Base-by-base conservation (phyloP, 305 asterid genomes). In the Salvia sclarea region DNA sequence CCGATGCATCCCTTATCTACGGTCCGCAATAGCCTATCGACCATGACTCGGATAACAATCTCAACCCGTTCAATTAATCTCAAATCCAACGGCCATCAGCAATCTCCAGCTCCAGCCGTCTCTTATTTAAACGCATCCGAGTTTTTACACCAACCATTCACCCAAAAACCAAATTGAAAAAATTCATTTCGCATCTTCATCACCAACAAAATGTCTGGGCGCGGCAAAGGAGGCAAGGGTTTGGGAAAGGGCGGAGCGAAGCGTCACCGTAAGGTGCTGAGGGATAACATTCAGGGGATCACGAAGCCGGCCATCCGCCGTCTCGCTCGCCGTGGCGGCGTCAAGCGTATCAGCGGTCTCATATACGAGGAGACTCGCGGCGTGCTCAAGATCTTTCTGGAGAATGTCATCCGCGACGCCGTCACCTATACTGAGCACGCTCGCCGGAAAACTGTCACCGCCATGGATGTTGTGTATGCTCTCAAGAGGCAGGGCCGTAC, bases 201-300 rank as follows among this genome's bases (percentile, higher is more conserved):
- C 12, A 11, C 13, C 37, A 24, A 24, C 18, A 61, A 66, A 41
- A 79, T 79, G 83, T 79, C 80, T 0, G 83, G 83, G 1, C 80
- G 83, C 3, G 83, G 83, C 16, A 79, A 79, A 17, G 80, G 83
- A 75, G 83, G 80, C 55, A 79, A 79, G 76, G 83, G 83, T 11
- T 75, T 79, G 76, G 80, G 83, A 24, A 79, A 79, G 70, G 83
- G 83, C 13, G 80, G 83, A 38, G 83, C 83, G 0, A 79, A 79
- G 20, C 80, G 83, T 1, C 83, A 79, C 30, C 80, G 83, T 58
- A 79, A 79, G 75, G 83, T 79, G 71, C 21, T 79, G 53, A 43
- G 80, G 58, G 83, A 79, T 20, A 79, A 79, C 64, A 79, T 79
- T 2, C 83, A 79, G 76, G 83, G 83, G 2, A 79, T 79, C 37